Conservation (phyloP, 768 basidiomycete genomes). For the Tricholoma furcatifolium region DNA sequence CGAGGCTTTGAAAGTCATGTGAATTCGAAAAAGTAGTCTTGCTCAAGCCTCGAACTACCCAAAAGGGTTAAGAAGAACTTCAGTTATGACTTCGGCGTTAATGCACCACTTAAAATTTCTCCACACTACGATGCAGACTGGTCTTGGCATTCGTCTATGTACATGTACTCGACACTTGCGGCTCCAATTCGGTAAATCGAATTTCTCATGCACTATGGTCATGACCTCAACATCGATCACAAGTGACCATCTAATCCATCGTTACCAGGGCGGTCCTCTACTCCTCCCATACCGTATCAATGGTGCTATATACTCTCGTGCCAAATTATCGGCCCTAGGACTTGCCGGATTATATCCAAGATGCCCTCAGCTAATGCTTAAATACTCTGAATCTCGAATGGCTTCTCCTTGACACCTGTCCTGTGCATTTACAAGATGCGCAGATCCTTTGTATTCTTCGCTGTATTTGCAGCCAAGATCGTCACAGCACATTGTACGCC, state of each 20-base stretch:
- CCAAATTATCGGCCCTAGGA: slow-evolving; percentile 9
- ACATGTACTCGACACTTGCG: neutral
- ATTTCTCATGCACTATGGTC: neutral
- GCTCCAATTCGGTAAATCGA: neutral
- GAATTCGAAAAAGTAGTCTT: too few relatives aligned
- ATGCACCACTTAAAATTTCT: too few relatives aligned
- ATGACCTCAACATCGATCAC: neutral
- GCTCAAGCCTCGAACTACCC: too few relatives aligned
- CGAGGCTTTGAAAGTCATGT: too few relatives aligned
- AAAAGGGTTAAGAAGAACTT: too few relatives aligned
- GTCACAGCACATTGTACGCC: slow-evolving; percentile 10
- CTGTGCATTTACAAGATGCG: slow-evolving; percentile 2
- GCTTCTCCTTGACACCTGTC: neutral
- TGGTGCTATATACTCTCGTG: neutral
- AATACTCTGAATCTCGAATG: neutral
- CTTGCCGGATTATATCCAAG: slow-evolving; percentile 8
- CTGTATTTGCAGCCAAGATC: neutral
- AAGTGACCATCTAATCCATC: neutral
- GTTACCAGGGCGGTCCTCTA: neutral
- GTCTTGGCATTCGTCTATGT: too few relatives aligned
- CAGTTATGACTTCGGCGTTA: too few relatives aligned
- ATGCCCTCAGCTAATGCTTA: neutral
- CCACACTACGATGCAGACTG: too few relatives aligned
- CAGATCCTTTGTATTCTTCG: neutral
- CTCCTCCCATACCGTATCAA: neutral